Base-by-base conservation (phyloP, 441 rosid species). In the Pelargonium cotyledonis region DNA sequence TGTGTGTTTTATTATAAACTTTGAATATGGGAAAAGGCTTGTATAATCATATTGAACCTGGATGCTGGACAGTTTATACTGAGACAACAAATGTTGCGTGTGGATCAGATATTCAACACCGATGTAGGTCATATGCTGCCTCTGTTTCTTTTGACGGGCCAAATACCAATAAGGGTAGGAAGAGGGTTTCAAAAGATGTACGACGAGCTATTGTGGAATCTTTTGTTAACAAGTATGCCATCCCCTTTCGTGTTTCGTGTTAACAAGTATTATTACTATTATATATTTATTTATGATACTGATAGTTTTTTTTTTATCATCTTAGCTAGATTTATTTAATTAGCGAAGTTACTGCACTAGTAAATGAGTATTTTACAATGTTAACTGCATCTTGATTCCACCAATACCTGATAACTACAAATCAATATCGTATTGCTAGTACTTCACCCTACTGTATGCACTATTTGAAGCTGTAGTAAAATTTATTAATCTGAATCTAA, bases 161-260 rank as follows among this genome's bases (percentile, higher is more conserved):
- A 7, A 68, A 73, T 41, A 43, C 82, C 64, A 69, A 23, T 12
- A 81, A 77, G 58, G 47, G 55, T 63, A 46, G 6, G 12, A 85
- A 69, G 70, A 81, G 62, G 68, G 73, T 86, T 2, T 63, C 89
- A 12, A 80, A 41, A 77, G 84, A 75, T 57, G 91, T 85, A 31
- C 79, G 94, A 6, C 75, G 80, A 71, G 81, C 80, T 71, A 65
- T 73, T 79, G 76, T 86, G 66, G 85, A 74, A 70, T 71, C 81
- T 79, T 86, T 76, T 58, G 83, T 88, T 31, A 73, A 53, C 70
- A 80, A 75, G 94, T 88, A 75, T 51, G 6, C 67, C 8, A 67
- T 63, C 60, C 10, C 18, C 63, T 64, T 19, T 21, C 16, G 40
- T 53, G 49, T 4, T 44, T 44, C 4, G 1, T 44, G 49, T 8